These are phyloP conservation scores for Malus sieversii DNA, from an alignment of 306 rosid genomes.

Conservation along the genomic window DNA sequence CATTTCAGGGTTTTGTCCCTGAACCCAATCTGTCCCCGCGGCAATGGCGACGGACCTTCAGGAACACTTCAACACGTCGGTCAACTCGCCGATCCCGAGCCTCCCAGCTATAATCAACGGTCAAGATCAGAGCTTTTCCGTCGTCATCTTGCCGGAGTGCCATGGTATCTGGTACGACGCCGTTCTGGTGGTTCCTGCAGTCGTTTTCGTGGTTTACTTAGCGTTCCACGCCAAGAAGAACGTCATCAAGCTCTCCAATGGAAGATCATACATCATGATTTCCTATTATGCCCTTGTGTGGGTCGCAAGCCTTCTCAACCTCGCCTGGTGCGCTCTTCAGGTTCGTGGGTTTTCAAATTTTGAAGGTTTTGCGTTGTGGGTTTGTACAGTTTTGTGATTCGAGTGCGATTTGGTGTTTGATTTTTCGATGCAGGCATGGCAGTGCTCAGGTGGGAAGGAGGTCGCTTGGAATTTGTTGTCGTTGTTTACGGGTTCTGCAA, in stretches of 20 bases:
- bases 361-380: background rate
- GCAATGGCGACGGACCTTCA: slow-evolving; percentile 12
- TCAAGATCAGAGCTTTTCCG: slow-evolving; percentile 1
- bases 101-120: slow-evolving; percentile 1
- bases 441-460: slow-evolving; percentile 60
- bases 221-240: slow-evolving; percentile 46
- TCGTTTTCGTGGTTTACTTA: slow-evolving; percentile 44
- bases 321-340: slow-evolving; percentile 63
- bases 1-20: slow-evolving; percentile 5
- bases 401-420: background rate
- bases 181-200: slow-evolving; percentile 42
- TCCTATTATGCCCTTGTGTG: slow-evolving; percentile 64
- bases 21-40: background rate
- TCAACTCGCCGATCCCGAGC: slow-evolving; percentile 17
- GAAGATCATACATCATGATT: slow-evolving; percentile 40
- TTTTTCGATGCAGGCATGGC: slow-evolving; percentile 46
- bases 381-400: background rate
- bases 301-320: slow-evolving; percentile 50
- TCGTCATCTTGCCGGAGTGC: slow-evolving; percentile 21
- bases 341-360: slow-evolving; percentile 14
- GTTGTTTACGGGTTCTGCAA: slow-evolving; percentile 49
- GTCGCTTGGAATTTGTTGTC: slow-evolving; percentile 57
- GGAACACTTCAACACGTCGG: slow-evolving; percentile 9
- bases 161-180: slow-evolving; percentile 35
- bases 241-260: slow-evolving; percentile 33